Evolutionary conservation across 2,329 filamentous ascomycete genomes (phyloP).

Genomic region (Aspergillus ochraceoroseus): DNA sequence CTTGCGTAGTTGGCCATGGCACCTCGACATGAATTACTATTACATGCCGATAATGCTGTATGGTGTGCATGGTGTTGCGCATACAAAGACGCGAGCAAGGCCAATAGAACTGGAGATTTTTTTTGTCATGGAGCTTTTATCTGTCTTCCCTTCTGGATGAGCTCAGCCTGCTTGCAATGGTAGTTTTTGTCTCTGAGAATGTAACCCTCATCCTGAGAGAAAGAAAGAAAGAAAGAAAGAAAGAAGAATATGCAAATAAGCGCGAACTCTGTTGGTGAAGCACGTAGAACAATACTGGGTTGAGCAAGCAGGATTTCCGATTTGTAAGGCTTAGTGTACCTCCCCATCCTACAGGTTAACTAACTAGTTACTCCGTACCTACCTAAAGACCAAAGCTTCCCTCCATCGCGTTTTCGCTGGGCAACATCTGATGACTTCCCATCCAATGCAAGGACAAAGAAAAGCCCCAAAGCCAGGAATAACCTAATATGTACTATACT

Average conservation of each 20-base stretch:
- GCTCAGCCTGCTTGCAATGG: not conserved
- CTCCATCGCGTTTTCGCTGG: too few relatives aligned
- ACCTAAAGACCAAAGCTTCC: too few relatives aligned
- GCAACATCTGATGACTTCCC: too few relatives aligned
- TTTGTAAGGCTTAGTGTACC: conserved; percentile 16
- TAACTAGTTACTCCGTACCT: too few relatives aligned
- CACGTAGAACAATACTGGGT: too few relatives aligned
- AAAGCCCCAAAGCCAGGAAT: too few relatives aligned
- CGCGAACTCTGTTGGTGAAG: not conserved
- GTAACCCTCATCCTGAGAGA: not conserved
- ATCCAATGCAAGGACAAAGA: too few relatives aligned
- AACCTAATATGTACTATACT: too few relatives aligned
- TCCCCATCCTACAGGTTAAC: too few relatives aligned
- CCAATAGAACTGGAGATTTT: not conserved
- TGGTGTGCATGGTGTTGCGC: conserved; percentile 14
- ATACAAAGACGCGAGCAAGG: conserved; percentile 7
- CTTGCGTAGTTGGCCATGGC: conserved; percentile 7
- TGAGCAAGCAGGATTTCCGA: too few relatives aligned
- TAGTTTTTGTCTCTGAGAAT: not conserved
- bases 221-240: not conserved
- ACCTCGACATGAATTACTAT: not conserved
- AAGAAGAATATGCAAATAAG: conserved; percentile 1
- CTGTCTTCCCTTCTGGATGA: not conserved
- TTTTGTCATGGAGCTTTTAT: not conserved
- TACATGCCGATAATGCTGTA: conserved; percentile 9